phyloP scores from a whole-genome alignment of 2,329 filamentous ascomycete species.

The Colletotrichum limetticola region DNA sequence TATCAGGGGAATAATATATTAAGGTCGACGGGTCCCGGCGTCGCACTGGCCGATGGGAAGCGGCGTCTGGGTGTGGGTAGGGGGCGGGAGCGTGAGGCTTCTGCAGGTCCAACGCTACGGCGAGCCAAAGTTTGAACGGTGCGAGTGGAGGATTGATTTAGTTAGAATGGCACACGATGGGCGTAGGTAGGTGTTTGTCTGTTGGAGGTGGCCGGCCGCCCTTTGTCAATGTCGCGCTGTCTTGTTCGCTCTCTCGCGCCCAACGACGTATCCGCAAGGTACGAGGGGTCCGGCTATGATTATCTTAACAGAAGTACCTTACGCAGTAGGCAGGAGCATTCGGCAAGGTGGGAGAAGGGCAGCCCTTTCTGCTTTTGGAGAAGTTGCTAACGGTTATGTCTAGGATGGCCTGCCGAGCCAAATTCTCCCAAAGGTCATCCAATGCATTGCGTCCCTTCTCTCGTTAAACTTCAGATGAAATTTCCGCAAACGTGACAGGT shows the following conservation, averaged over 20 bases:
- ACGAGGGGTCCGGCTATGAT: not conserved
- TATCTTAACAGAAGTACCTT: not conserved
- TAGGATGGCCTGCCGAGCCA: slow-evolving; percentile 26
- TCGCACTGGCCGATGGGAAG: slow-evolving; percentile 27
- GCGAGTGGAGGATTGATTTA: not conserved
- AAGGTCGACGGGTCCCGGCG: slow-evolving; percentile 28
- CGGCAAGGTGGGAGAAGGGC: not conserved
- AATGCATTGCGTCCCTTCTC: not conserved
- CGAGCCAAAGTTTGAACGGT: slow-evolving; percentile 22
- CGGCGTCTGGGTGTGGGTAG: slow-evolving; percentile 18
- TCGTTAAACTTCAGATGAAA: slow-evolving; percentile 19
- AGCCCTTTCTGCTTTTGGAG: slow-evolving; percentile 16
- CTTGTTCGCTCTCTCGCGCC: not conserved
- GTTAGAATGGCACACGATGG: not conserved
- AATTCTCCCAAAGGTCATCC: not conserved
- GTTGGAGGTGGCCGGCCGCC: not conserved
- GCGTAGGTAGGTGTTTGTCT: not conserved
- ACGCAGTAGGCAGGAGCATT: not conserved
- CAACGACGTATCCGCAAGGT: not conserved
- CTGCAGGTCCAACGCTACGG: slow-evolving; percentile 30
- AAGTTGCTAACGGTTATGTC: slow-evolving; percentile 19
- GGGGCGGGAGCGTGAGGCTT: slow-evolving; percentile 19
- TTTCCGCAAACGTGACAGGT: not conserved
- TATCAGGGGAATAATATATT: slow-evolving; percentile 32
- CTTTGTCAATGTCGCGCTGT: slow-evolving; percentile 5